phyloP scores from a whole-genome alignment of 139 green algal species.

The Tetradesmus lagerheimii region DNA sequence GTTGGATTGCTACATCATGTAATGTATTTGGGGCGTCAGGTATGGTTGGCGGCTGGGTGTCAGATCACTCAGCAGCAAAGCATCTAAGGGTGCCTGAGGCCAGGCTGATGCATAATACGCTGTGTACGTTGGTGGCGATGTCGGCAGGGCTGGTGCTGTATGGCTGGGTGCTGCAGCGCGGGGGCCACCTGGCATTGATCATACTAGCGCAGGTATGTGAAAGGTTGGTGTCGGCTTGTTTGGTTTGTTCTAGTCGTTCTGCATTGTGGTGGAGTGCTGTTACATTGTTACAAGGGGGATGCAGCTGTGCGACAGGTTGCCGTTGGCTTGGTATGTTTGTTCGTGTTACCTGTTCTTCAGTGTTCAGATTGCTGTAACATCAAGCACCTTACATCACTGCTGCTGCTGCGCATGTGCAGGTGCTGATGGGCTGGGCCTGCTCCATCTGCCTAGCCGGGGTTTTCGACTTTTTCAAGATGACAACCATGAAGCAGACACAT shows the following conservation, averaged over 20 bases:
- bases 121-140: conserved; percentile 5
- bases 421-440: neutral
- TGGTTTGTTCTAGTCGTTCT: too few species aligned
- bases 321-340: too few species aligned
- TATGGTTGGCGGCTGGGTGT: too few species aligned
- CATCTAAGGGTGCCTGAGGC: neutral
- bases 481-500: too few species aligned
- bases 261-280: too few species aligned
- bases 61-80: neutral
- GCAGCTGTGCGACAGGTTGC: too few species aligned
- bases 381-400: neutral
- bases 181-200: neutral
- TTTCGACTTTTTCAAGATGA: too few species aligned
- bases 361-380: neutral
- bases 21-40: too few species aligned
- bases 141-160: conserved; percentile 10
- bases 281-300: too few species aligned
- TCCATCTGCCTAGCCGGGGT: neutral
- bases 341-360: too few species aligned
- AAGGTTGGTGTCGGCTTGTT: neutral
- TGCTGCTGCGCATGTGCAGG: neutral
- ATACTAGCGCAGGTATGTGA: neutral
- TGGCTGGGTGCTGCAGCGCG: neutral
- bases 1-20: too few species aligned
- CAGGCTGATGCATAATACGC: neutral